These are phyloP conservation scores for Fusarium coffeatum DNA, from an alignment of 2,329 filamentous ascomycete species.

Conservation along the genomic window DNA sequence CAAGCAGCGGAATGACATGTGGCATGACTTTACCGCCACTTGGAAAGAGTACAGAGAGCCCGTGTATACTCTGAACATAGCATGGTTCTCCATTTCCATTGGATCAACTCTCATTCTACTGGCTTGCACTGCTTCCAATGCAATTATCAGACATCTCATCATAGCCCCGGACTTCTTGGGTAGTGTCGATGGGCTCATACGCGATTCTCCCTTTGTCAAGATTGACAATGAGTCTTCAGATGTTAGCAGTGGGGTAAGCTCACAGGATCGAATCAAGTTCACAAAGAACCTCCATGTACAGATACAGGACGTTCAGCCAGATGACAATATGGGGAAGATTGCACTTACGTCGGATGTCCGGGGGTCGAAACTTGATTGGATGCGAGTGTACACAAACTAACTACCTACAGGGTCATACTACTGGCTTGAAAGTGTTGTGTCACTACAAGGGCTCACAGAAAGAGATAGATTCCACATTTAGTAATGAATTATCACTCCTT, in stretches of 20 bases:
- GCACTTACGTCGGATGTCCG: no score
- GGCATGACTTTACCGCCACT: neutral
- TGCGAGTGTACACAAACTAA: no score
- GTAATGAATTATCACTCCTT: no score
- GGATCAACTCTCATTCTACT: neutral
- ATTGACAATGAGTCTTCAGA: neutral
- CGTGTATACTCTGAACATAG: neutral
- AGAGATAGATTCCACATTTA: no score
- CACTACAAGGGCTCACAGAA: rapidly evolving
- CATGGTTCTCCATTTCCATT: neutral
- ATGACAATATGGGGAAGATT: no score
- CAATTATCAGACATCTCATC: neutral
- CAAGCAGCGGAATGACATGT: no score
- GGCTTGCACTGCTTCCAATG: neutral
- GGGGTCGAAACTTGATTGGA: no score
- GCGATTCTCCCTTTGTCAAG: neutral
- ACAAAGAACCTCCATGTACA: neutral
- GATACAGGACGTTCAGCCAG: neutral
- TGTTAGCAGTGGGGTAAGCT: neutral
- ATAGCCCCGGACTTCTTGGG: neutral
- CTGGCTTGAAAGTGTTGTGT: no score
- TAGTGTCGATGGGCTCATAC: neutral
- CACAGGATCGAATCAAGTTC: neutral
- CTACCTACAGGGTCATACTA: no score
- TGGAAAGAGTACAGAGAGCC: neutral